phyloP scores from a whole-genome alignment of 441 rosid species.

The Erodium trifolium region DNA sequence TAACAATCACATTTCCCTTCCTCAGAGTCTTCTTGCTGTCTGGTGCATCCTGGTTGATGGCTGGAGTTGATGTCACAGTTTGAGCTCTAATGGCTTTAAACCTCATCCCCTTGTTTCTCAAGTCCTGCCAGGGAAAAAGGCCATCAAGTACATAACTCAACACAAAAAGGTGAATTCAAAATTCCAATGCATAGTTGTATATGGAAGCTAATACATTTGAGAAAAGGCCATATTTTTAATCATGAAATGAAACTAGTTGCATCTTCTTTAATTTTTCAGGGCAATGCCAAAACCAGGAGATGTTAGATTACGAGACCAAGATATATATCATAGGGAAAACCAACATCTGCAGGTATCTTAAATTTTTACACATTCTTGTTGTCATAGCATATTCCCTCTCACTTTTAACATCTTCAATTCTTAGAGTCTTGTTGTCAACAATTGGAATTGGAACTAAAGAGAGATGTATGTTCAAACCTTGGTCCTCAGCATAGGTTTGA shows the following conservation, averaged over 20 bases:
- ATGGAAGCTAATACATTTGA: neutral
- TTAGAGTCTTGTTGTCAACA: neutral
- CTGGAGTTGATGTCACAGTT: constrained; percentile 52
- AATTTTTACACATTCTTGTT: neutral
- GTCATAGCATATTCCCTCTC: neutral
- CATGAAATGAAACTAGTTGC: neutral
- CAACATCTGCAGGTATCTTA: neutral
- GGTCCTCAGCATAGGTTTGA: constrained; percentile 37
- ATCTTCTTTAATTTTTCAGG: neutral
- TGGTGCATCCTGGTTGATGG: constrained; percentile 32
- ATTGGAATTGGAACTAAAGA: neutral
- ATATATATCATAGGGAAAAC: neutral
- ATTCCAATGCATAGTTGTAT: neutral
- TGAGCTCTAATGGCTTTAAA: constrained; percentile 58
- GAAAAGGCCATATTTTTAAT: neutral
- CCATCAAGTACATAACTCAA: neutral
- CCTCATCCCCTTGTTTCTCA: constrained; percentile 30
- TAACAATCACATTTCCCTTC: constrained; percentile 68
- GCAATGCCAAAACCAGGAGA: neutral
- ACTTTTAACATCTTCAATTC: neutral
- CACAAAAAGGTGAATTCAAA: neutral
- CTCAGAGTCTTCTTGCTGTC: constrained; percentile 72
- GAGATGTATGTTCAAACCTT: constrained; percentile 34
- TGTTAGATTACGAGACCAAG: too few relatives aligned
- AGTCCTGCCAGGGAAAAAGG: constrained; percentile 34